A percentile compares a stretch with the other conserved stretches of the same genome.
Evolutionary conservation across 148 eudicot species (phyloP).

Genomic region (Cornus suecica): DNA sequence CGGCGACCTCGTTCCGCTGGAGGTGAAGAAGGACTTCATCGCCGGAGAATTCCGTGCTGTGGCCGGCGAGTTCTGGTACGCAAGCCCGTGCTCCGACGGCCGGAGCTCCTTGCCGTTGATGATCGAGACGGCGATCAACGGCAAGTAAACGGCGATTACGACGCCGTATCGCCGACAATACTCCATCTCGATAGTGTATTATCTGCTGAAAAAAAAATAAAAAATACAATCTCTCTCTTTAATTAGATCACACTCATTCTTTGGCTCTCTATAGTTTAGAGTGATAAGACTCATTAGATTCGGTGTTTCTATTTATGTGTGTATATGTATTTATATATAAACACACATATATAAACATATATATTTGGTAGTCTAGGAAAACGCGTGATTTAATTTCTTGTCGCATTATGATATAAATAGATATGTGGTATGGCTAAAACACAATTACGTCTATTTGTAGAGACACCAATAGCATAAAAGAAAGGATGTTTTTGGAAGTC

Average conservation of each 20-base stretch:
- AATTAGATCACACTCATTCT: background rate
- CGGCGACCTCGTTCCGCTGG: background rate
- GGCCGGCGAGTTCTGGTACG: conserved; percentile 14
- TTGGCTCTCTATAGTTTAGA: background rate
- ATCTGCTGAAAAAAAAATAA: background rate
- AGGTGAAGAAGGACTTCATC: conserved; percentile 16
- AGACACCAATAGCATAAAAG: too few relatives aligned
- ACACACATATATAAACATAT: too few relatives aligned
- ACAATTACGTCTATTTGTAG: too few relatives aligned
- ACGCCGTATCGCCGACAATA: background rate
- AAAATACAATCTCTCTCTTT: background rate
- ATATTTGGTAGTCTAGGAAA: too few relatives aligned
- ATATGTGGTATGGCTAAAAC: too few relatives aligned
- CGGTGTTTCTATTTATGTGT: too few relatives aligned
- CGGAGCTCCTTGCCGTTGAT: conserved; percentile 23
- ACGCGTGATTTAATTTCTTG: too few relatives aligned
- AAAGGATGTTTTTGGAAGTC: too few relatives aligned
- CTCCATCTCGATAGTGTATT: background rate
- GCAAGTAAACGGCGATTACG: background rate
- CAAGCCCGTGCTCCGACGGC: conserved; percentile 34
- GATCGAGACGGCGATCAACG: background rate
- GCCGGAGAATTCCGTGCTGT: conserved; percentile 9
- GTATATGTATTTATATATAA: too few relatives aligned
- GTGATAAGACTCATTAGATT: background rate
- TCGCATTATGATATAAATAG: too few relatives aligned